Conservation (phyloP, 495 filamentous ascomycete species). For the Neurospora discreta region DNA sequence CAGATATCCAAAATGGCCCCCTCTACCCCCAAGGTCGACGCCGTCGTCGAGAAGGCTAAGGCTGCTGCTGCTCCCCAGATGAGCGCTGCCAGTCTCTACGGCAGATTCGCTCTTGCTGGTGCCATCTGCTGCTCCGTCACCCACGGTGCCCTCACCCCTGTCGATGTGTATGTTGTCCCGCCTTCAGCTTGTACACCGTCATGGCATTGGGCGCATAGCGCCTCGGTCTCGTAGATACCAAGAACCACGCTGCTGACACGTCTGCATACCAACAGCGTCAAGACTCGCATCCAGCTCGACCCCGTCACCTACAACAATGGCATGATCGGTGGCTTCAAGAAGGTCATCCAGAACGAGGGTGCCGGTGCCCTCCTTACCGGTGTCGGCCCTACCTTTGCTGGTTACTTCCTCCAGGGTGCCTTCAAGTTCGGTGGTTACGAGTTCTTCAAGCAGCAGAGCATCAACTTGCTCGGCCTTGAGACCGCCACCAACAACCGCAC, state of each 20-base stretch:
- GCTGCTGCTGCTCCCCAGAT: slow-evolving; percentile 22
- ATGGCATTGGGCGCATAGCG: neutral
- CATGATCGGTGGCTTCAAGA: slow-evolving; percentile 74
- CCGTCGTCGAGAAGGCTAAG: slow-evolving; percentile 19
- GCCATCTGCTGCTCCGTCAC: slow-evolving; percentile 92
- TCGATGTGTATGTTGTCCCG: slow-evolving; percentile 76
- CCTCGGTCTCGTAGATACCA: neutral
- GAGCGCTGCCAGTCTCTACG: slow-evolving; percentile 51
- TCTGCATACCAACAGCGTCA: slow-evolving; percentile 51
- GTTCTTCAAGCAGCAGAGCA: slow-evolving; percentile 88
- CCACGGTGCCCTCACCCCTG: slow-evolving; percentile 82
- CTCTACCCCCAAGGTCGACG: slow-evolving; percentile 26
- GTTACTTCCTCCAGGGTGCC: slow-evolving; percentile 90
- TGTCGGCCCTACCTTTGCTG: slow-evolving; percentile 76
- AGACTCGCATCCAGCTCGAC: slow-evolving; percentile 91
- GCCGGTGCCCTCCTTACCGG: slow-evolving; percentile 82
- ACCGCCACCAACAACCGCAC: slow-evolving; percentile 77
- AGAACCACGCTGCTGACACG: slow-evolving; percentile 8
- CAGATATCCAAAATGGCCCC: slow-evolving; percentile 13
- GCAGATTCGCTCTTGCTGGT: slow-evolving; percentile 83
- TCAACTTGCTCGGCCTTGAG: slow-evolving; percentile 72
- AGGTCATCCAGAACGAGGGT: slow-evolving; percentile 77
- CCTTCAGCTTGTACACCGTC: slow-evolving; percentile 1
- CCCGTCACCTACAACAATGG: slow-evolving; percentile 82
- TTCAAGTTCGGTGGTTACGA: slow-evolving; percentile 96